These are phyloP conservation scores for Dillenia suffruticosa DNA, from an alignment of 164 flowering plant species.

Conservation along the genomic window DNA sequence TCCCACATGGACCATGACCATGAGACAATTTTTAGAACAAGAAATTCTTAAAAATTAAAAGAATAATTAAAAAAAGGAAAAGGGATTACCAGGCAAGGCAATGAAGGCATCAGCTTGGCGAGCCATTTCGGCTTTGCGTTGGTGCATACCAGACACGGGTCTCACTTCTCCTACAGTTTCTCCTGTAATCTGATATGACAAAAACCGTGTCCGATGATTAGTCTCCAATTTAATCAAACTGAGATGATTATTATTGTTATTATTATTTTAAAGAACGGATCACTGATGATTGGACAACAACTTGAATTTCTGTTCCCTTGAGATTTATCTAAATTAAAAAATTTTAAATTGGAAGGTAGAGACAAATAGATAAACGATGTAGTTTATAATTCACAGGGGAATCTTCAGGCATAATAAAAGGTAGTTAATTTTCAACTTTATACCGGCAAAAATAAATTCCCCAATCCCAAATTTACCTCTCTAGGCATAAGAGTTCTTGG, in stretches of 20 bases:
- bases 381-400: too few species aligned
- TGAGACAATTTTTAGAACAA: too few species aligned
- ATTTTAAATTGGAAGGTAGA: neutral
- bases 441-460: too few species aligned
- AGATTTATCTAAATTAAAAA: neutral
- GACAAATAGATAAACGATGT: too few species aligned
- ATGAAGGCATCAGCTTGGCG: constrained; percentile 87
- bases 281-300: too few species aligned
- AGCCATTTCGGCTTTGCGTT: constrained; percentile 89
- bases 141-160: constrained; percentile 76
- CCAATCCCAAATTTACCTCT: constrained; percentile 40
- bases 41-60: neutral
- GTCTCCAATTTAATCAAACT: neutral
- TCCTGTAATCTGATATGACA: constrained; percentile 50
- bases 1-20: too few species aligned
- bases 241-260: too few species aligned
- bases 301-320: too few species aligned
- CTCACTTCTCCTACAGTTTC: constrained; percentile 75
- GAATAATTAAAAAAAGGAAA: neutral
- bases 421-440: too few species aligned
- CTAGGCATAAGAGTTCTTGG: constrained; percentile 74
- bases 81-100: constrained; percentile 63
- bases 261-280: too few species aligned
- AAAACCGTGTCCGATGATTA: neutral
- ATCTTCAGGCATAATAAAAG: too few species aligned